A percentile compares a stretch with the other conserved stretches of the same genome.
phyloP scores from a whole-genome alignment of 345 rosid species.

The Gynandropsis gynandra region DNA sequence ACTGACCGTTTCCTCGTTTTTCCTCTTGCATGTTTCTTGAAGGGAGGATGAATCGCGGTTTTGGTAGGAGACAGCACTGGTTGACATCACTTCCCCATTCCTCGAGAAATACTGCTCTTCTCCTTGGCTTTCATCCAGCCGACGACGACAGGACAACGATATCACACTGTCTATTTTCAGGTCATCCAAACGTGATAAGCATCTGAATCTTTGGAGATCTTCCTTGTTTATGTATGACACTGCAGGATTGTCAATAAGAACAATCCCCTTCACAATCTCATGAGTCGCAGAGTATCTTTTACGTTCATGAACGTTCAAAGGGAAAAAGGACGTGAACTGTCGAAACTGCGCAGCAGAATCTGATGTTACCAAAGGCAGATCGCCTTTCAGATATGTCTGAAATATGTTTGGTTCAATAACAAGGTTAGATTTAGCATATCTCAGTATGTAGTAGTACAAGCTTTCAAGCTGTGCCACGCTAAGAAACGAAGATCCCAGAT shows the following conservation, averaged over 20 bases:
- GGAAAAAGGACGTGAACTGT: conserved; percentile 43
- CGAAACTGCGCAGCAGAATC: conserved; percentile 10
- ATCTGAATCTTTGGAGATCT: conserved; percentile 37
- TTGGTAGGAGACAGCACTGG: conserved; percentile 13
- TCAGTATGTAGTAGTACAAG: conserved; percentile 42
- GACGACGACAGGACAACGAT: conserved; percentile 30
- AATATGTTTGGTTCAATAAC: conserved; percentile 33
- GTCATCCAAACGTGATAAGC: conserved; percentile 35
- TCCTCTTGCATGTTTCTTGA: conserved; percentile 18
- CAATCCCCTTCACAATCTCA: conserved; percentile 47
- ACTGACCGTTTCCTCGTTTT: conserved; percentile 15
- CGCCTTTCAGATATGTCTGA: conserved; percentile 40
- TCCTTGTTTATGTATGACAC: conserved; percentile 27
- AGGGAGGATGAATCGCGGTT: conserved; percentile 17
- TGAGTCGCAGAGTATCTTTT: conserved; percentile 34
- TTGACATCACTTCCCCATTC: conserved; percentile 9
- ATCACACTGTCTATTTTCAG: conserved; percentile 35
- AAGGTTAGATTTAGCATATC: conserved; percentile 36
- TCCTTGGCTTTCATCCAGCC: conserved; percentile 17
- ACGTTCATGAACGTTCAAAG: conserved; percentile 37
- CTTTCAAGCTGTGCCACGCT: conserved; percentile 39
- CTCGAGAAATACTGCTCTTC: conserved; percentile 17
- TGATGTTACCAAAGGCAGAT: conserved; percentile 28
- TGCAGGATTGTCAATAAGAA: conserved; percentile 43
- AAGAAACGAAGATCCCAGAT: conserved; percentile 45